phyloP scores from a whole-genome alignment of 345 rosid genomes.

The Nasturtium officinale region DNA sequence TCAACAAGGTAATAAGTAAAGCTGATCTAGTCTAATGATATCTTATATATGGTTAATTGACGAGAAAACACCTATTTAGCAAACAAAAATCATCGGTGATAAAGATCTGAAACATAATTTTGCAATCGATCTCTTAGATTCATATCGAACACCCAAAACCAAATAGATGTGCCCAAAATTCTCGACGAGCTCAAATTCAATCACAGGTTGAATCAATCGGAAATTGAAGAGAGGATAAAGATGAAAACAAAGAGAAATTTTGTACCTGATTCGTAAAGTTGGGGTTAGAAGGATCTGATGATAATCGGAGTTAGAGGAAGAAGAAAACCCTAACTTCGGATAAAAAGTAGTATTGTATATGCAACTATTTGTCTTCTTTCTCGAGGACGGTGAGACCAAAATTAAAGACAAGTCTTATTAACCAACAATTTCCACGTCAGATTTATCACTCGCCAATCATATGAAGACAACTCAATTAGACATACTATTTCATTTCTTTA shows the following conservation, averaged over 20 bases:
- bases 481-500: too few species aligned
- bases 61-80: not conserved
- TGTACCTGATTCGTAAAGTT: slow-evolving; percentile 32
- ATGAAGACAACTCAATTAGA: not conserved
- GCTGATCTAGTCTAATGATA: not conserved
- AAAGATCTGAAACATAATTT: not conserved
- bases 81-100: not conserved
- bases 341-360: too few species aligned
- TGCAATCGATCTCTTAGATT: not conserved
- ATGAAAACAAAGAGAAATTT: not conserved
- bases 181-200: slow-evolving; percentile 9
- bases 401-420: not conserved
- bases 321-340: slow-evolving; percentile 43
- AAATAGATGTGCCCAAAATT: not conserved
- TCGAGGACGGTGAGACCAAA: not conserved
- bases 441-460: not conserved
- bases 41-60: not conserved
- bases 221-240: not conserved
- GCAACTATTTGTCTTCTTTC: too few species aligned
- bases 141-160: not conserved
- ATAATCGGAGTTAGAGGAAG: not conserved
- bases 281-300: slow-evolving; percentile 26
- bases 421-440: slow-evolving; percentile 10
- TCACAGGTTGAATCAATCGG: not conserved
- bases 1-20: not conserved